phyloP scores from a whole-genome alignment of 352 stramenopile genomes.

The Globisporangium ultimum region DNA sequence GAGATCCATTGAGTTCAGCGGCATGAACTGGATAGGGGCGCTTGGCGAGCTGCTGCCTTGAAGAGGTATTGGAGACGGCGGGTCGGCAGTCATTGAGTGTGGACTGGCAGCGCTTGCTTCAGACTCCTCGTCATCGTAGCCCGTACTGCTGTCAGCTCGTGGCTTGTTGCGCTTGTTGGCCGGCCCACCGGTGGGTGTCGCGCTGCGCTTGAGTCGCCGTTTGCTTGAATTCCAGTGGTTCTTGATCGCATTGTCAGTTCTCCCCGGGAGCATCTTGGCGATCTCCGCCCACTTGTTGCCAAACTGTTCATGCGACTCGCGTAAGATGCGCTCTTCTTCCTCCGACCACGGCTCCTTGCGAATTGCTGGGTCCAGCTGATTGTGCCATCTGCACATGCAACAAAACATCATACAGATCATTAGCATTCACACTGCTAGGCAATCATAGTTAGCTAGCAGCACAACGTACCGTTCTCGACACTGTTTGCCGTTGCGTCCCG shows the following conservation, averaged over 20 bases:
- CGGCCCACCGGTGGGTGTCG: conserved; percentile 7
- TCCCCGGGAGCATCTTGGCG: conserved; percentile 81
- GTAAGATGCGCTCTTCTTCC: conserved; percentile 83
- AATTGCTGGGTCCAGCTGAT: conserved; percentile 92
- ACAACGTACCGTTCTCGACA: conserved; percentile 86
- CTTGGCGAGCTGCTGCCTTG: conserved; percentile 8
- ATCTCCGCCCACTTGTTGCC: conserved; percentile 92
- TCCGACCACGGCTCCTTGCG: conserved; percentile 91
- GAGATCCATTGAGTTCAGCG: conserved; percentile 21
- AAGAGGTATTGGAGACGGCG: not conserved
- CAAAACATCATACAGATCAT: conserved; percentile 1
- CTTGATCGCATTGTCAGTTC: conserved; percentile 91
- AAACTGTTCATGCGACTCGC: conserved; percentile 68
- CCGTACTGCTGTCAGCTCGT: not conserved
- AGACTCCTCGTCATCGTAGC: conserved; percentile 6
- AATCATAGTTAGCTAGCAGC: not conserved
- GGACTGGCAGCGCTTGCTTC: not conserved
- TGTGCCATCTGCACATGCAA: conserved; percentile 83
- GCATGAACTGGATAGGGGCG: conserved; percentile 16
- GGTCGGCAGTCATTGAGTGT: conserved; percentile 1
- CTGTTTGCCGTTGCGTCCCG: conserved; percentile 92
- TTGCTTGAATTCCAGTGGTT: conserved; percentile 93
- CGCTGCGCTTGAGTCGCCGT: conserved; percentile 56
- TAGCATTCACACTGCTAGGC: not conserved
- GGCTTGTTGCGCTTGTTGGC: conserved; percentile 17